phyloP scores from a whole-genome alignment of 2,329 filamentous ascomycete species.

The Pestalotiopsis sp. region DNA sequence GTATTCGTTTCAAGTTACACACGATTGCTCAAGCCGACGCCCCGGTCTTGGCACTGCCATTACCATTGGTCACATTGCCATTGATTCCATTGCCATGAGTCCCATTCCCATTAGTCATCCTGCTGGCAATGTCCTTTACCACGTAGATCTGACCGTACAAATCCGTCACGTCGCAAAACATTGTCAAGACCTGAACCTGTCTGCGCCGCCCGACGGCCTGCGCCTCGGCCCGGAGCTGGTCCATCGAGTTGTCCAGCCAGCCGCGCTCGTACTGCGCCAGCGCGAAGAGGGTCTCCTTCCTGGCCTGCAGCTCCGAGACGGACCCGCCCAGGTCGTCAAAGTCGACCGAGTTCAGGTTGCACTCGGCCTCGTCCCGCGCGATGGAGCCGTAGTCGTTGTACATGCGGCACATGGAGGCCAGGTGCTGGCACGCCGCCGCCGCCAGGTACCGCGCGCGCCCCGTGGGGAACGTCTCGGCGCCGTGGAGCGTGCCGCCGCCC shows the following conservation, averaged over 20 bases:
- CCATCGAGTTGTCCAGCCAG: background rate
- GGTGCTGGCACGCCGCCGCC: slow-evolving; percentile 14
- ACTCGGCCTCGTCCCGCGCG: background rate
- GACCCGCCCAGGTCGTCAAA: background rate
- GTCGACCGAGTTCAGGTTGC: background rate
- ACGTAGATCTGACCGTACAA: background rate
- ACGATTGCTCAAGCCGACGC: too few species aligned
- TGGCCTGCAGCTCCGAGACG: background rate
- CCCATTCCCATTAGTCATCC: background rate
- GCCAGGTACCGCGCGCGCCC: slow-evolving; percentile 17
- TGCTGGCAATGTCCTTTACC: background rate
- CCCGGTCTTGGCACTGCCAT: too few species aligned
- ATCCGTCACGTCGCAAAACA: background rate
- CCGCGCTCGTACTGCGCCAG: background rate
- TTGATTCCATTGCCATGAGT: background rate
- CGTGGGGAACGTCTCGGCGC: slow-evolving; percentile 7
- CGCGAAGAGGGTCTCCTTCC: background rate
- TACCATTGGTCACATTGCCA: too few species aligned
- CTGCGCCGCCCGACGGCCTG: background rate
- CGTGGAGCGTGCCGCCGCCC: background rate
- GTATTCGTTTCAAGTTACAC: too few species aligned
- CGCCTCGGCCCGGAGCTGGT: too few species aligned
- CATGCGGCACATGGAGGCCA: background rate
- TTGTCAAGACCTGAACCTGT: background rate
- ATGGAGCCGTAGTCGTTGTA: background rate